These are phyloP conservation scores for Sarcodon aspratus DNA, from an alignment of 768 basidiomycete species.

Conservation along the genomic window DNA sequence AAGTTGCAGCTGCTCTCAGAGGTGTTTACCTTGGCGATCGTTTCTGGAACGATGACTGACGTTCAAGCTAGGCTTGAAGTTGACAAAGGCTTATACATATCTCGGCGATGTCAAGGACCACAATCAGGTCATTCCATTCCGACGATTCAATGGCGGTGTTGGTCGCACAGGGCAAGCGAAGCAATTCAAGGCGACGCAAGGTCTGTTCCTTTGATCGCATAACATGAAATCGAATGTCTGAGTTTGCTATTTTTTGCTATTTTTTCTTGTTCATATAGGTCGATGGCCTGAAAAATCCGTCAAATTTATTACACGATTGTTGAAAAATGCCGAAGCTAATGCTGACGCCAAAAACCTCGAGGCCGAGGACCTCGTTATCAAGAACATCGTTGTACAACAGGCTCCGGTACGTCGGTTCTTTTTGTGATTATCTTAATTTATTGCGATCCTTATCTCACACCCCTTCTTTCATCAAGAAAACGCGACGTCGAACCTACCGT, in stretches of 20 bases:
- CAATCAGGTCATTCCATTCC: conserved; percentile 95
- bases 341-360: conserved; percentile 96
- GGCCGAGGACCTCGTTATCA: conserved; percentile 86
- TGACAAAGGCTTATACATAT: conserved; percentile 92
- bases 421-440: background rate
- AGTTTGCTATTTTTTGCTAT: background rate
- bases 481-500: conserved; percentile 98
- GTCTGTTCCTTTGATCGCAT: conserved; percentile 33
- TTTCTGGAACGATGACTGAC: conserved; percentile 4
- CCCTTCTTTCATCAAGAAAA: conserved; percentile 51
- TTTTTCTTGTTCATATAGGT: conserved; percentile 37
- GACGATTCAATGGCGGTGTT: conserved; percentile 90
- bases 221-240: background rate
- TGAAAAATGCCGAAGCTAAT: conserved; percentile 99
- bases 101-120: conserved; percentile 91
- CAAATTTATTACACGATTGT: conserved; percentile 84
- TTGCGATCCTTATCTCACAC: conserved; percentile 1
- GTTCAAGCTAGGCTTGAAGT: conserved; percentile 63
- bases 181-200: conserved; percentile 94
- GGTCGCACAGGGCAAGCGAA: conserved; percentile 92
- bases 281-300: conserved; percentile 99
- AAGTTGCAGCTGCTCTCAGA: conserved; percentile 89
- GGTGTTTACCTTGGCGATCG: conserved; percentile 36
- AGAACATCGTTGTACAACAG: conserved; percentile 97
- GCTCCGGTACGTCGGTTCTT: conserved; percentile 64